Evolutionary conservation across 768 basidiomycete genomes (phyloP), one percentile per base, ranked within the genome.

Genomic region (Lactarius sanguifluus): DNA sequence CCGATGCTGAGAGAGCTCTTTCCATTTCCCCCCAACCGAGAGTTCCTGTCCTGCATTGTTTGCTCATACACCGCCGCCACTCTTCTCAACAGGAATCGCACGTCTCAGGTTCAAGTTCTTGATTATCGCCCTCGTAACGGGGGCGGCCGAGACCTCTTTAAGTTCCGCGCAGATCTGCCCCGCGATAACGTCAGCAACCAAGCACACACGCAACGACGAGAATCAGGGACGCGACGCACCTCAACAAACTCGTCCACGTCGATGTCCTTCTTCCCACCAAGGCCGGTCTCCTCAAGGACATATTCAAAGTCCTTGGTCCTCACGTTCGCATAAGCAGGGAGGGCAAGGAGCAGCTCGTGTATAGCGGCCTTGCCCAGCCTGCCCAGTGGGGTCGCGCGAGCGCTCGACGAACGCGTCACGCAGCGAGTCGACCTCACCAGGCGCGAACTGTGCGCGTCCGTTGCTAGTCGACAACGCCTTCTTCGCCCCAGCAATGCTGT

Each of bases 241-340:
- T 96, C 93, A 58, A 95, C 80, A 75, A 96, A 96, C 73, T 92
- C 91, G 69, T 96, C 91, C 72, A 93, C 86, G 68, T 88, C 86
- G 57, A 97, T 77, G 32, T 83, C 82, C 34, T 77, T 76, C 34
- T 77, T 76, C 25, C 77, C 76, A 58, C 79, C 77, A 75, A 91
- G 85, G 4, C 91, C 94, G 67, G 90, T 87, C 74, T 90, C 87
- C 63, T 82, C 82, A 60, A 96, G 81, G 1, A 93, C 91, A 73
- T 92, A 90, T 40, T 86, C 82, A 52, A 87, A 81, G 67, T 93
- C 91, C 69, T 86, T 84, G 52, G 79, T 75, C 60, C 83, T 79
- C 65, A 90, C 79, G 16, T 79, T 82, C 70, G 85, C 86, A 70
- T 92, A 91, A 34, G 84, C 86, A 16, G 73, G 71, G 55, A 77